Base-by-base conservation (phyloP, 2,329 filamentous ascomycete genomes). In the Colletotrichum lentis region DNA sequence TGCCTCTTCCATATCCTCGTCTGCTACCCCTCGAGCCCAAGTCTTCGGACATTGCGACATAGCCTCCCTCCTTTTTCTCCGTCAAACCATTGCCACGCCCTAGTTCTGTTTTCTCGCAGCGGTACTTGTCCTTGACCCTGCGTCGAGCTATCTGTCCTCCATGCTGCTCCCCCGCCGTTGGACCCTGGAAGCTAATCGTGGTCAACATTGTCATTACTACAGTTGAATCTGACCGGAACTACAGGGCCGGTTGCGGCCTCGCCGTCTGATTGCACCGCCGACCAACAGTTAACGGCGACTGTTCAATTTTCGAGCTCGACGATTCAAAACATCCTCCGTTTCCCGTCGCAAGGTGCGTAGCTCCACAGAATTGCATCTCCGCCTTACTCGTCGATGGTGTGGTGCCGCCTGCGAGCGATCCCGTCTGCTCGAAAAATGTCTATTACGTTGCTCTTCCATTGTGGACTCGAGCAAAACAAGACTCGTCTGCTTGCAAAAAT, bases 321-420 rank as follows among this genome's bases (percentile, higher is more conserved):
- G 50, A 61, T 37, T 50, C 56, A 50, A 64, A 12, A 52, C 18
- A 61, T 41, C 54, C 55, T 69, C 66, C 62, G 47, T 60, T 65
- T 68, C 62, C 66, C 50, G 55, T 69, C 66, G 55, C 62, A 61
- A 69, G 66, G 66, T 69, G 43, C 24, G 66, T 69, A 27, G 50
- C 55, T 43, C 43, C 31, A 27, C 44, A 49, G 14, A 65, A 20
- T 35, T 56, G 50, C 43, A 41, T 20, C 27, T 53, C 35, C 39
- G 60, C 46, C 62, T 47, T 24, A 12, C 37, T 18, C 55, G n/a
- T 47, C 39, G 22, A 35, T 22, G 49, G n/a, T 31, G 59, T 24
- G 49, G 52, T 53, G 31, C 20, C 44, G 20, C 41, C 18, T 39
- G 54, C 35, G 43, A 56, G n/a, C 52, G 22, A 12, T 31, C 14